Evolutionary conservation across 2,329 filamentous ascomycete genomes (phyloP), one percentile per base, ranked within the genome.

Genomic region (Colletotrichum lentis): DNA sequence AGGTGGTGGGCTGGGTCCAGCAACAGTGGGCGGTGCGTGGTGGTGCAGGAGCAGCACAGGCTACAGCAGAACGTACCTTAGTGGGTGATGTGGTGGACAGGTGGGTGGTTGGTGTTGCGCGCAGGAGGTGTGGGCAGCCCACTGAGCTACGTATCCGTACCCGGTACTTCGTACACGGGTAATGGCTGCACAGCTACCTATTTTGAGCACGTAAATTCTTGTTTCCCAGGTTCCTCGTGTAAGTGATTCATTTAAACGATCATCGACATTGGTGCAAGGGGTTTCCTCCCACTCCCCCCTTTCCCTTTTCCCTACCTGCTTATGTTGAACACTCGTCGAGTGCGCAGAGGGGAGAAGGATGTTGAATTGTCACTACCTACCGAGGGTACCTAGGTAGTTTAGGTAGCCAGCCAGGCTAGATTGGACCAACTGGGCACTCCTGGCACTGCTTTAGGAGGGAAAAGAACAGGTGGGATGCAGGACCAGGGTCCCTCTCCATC

Each of bases 1-100:
- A 31, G 62, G 35, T 54, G 60, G 60, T 67, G 64, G 64, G 64
- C 61, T 64, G 64, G 64, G 64, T 64, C 64, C 64, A 67, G 60
- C 46, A 67, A 41, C 53, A 54, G 60, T 54, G 43, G 61, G 64
- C 43, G 43, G 61, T 56, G 31, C 39, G 65, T 65, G 55, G 58
- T 64, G 53, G 41, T 62, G 59, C 64, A 63, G 59, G 50, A 53
- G 50, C 41, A 67, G 39, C 59, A 58, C 56, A n/a, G n/a, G n/a
- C n/a, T n/a, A n/a, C n/a, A 60, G 46, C 57, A 43, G 58, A 47
- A 35, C 22, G 62, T 31, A 35, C 31, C 31, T 35, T 35, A 53
- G 47, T 67, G 61, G 60, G 54, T 68, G 54, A 39, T 68, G 61
- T 60, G 61, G 53, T 68, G 64, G 56, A n/a, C 44, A 39, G 56